phyloP scores from a whole-genome alignment of 306 rosid genomes.

The Biancaea sappan region DNA sequence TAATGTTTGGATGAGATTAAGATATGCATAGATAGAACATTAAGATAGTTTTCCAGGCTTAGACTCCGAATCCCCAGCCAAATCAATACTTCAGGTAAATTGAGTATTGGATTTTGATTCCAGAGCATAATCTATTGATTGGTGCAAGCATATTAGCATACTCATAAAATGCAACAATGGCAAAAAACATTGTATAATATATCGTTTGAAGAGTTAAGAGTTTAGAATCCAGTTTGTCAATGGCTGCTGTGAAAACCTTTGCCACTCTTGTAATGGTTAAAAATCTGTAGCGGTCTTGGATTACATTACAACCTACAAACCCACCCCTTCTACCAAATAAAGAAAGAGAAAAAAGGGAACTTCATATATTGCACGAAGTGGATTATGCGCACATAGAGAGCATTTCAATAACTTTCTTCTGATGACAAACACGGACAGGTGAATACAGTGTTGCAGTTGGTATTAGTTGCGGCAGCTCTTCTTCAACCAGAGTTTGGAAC shows the following conservation, averaged over 20 bases:
- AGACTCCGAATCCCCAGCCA: background rate
- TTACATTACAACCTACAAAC: background rate
- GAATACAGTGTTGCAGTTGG: conserved; percentile 90
- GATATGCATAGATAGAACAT: background rate
- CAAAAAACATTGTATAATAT: background rate
- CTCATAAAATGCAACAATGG: background rate
- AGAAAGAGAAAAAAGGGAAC: background rate
- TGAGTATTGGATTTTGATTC: background rate
- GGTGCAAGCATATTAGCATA: too few relatives aligned
- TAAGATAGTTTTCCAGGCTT: background rate
- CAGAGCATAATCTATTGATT: background rate
- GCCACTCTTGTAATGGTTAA: background rate
- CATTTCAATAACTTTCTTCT: conserved; percentile 4
- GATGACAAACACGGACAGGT: conserved; percentile 52
- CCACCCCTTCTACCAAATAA: background rate
- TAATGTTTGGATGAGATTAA: conserved; percentile 7
- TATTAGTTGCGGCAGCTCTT: conserved; percentile 80
- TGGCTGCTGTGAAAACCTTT: background rate
- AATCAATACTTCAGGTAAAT: background rate
- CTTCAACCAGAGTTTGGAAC: conserved; percentile 94
- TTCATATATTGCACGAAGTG: background rate
- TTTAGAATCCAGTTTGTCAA: background rate
- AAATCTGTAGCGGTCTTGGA: background rate
- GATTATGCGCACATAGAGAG: background rate
- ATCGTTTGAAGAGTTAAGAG: background rate